phyloP scores from a whole-genome alignment of 1,284 basidiomycete species.

The Coniferiporia sulphurascens region DNA sequence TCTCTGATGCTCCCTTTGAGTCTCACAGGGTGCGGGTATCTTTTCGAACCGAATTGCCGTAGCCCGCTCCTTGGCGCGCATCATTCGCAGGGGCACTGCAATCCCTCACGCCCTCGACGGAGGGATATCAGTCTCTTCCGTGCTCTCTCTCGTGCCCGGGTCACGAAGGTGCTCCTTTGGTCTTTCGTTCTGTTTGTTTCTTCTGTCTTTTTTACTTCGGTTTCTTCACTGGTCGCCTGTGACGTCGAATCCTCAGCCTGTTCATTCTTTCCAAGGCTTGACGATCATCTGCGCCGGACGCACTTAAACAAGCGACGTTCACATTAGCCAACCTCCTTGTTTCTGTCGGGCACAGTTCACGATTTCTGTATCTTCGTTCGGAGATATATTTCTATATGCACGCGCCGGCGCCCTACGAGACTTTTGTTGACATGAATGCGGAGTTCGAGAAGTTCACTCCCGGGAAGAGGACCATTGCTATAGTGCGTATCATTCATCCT shows the following conservation, averaged over 20 bases:
- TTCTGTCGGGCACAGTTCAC: constrained; percentile 32
- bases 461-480: constrained; percentile 36
- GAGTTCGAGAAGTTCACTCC: constrained; percentile 22
- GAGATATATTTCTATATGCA: neutral
- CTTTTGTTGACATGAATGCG: constrained; percentile 21
- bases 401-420: too few species aligned
- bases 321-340: constrained; percentile 23
- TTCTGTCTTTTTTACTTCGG: constrained; percentile 4
- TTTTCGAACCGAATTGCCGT: neutral
- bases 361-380: neutral
- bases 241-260: constrained; percentile 21
- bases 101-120: neutral
- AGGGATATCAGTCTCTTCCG: neutral
- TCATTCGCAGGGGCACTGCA: neutral
- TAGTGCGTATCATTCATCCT: constrained; percentile 34
- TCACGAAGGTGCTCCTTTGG: neutral
- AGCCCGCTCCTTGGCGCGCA: neutral
- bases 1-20: constrained; percentile 2
- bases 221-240: constrained; percentile 15
- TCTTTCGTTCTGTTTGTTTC: constrained; percentile 10
- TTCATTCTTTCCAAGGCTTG: constrained; percentile 34
- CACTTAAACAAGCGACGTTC: constrained; percentile 21
- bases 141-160: constrained; percentile 4
- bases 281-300: constrained; percentile 30
- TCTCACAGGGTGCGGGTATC: neutral